phyloP scores from a whole-genome alignment of 2,329 filamentous ascomycete species.

The Pseudogymnoascus sp. region DNA sequence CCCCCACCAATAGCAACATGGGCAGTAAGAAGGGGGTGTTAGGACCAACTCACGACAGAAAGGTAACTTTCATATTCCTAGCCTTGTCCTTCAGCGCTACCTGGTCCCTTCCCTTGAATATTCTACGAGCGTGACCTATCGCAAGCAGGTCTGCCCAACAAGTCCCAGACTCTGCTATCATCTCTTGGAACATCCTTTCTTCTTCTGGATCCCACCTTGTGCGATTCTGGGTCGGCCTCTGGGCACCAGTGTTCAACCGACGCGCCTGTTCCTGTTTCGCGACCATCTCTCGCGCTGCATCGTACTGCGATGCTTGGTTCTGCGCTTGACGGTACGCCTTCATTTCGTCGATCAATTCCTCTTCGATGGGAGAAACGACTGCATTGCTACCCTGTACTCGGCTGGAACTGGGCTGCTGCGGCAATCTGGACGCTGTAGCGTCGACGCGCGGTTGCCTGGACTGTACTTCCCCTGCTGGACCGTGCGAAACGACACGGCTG shows the following conservation, averaged over 20 bases:
- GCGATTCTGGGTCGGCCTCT: slow-evolving; percentile 14
- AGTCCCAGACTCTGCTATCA: slow-evolving; percentile 38
- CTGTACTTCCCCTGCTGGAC: neutral
- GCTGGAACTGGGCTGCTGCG: neutral
- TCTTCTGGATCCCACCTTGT: slow-evolving; percentile 33
- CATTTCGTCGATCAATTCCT: neutral
- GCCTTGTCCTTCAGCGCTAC: slow-evolving; percentile 47
- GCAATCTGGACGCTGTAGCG: neutral
- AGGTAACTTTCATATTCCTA: slow-evolving; percentile 41
- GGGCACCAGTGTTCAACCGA: neutral
- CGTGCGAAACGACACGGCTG: neutral
- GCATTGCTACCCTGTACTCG: neutral
- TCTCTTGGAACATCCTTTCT: slow-evolving; percentile 35
- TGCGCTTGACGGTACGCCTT: neutral
- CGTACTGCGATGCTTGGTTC: neutral
- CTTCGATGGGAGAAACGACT: neutral
- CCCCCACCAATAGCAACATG: too few relatives aligned
- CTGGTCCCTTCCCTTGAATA: slow-evolving; percentile 31
- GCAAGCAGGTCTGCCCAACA: slow-evolving; percentile 39
- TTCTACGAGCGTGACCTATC: slow-evolving; percentile 21
- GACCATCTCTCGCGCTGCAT: neutral
- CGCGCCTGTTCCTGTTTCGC: neutral
- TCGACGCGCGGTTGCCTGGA: neutral
- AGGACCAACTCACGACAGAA: slow-evolving; percentile 31
- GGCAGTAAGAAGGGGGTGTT: too few relatives aligned